A percentile compares a stretch with the other conserved stretches of the same genome.
These are phyloP conservation scores for Massospora cicadina DNA, from an alignment of 371 early-diverging fungal species.

Conservation along the genomic window DNA sequence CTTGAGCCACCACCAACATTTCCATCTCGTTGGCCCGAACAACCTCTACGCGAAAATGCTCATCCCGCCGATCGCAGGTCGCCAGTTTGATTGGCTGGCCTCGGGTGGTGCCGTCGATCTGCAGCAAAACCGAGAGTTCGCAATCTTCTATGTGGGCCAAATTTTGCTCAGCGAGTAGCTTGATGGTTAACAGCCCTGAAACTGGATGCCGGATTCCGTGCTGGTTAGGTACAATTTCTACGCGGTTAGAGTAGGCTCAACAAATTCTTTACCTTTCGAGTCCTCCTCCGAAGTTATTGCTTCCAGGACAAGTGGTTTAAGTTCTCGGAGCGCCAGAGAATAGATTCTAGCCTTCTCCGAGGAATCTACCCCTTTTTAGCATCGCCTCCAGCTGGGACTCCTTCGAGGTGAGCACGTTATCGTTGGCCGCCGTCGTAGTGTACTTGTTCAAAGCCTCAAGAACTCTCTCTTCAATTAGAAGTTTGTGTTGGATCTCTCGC, in stretches of 20 bases:
- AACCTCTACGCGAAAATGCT: slow-evolving; percentile 63
- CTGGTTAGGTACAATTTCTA: slow-evolving; percentile 9
- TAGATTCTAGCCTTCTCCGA: slow-evolving; percentile 5
- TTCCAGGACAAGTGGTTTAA: not conserved
- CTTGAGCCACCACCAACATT: slow-evolving; percentile 54
- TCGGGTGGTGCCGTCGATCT: slow-evolving; percentile 59
- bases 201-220: slow-evolving; percentile 51
- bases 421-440: not conserved
- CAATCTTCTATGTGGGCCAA: slow-evolving; percentile 47
- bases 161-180: slow-evolving; percentile 40
- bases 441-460: not conserved
- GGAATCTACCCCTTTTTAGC: not conserved
- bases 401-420: not conserved
- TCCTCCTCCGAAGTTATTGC: not conserved
- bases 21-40: slow-evolving; percentile 87
- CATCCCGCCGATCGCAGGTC: slow-evolving; percentile 54
- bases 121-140: slow-evolving; percentile 34
- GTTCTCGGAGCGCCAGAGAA: slow-evolving; percentile 5
- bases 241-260: not conserved
- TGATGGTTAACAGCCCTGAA: slow-evolving; percentile 49
- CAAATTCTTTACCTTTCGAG: not conserved
- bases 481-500: slow-evolving; percentile 7
- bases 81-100: slow-evolving; percentile 50
- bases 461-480: slow-evolving; percentile 5
- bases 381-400: slow-evolving; percentile 5